phyloP scores from a whole-genome alignment of 371 early-diverging fungal genomes.

The Chytridium lagenaria region DNA sequence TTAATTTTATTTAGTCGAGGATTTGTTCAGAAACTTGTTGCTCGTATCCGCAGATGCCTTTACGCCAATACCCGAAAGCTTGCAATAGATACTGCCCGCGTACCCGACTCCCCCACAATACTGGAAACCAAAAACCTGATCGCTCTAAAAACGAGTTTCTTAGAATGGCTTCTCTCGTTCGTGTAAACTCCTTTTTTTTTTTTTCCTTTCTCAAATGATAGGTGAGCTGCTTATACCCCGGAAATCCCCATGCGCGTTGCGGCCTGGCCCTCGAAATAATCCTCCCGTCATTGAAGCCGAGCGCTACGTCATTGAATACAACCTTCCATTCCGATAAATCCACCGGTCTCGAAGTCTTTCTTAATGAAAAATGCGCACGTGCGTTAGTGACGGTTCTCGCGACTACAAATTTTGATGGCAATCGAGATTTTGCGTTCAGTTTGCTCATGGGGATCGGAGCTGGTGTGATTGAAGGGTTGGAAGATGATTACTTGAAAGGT shows the following conservation, averaged over 20 bases:
- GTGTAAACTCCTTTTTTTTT: background rate
- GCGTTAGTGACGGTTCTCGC: background rate
- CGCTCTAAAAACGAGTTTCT: background rate
- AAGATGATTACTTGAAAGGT: background rate
- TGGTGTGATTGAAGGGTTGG: constrained; percentile 35
- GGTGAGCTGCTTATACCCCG: background rate
- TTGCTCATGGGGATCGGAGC: constrained; percentile 30
- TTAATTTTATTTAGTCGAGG: constrained; percentile 2
- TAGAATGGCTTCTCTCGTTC: background rate
- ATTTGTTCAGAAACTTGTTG: constrained; percentile 36
- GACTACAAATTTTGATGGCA: constrained; percentile 35
- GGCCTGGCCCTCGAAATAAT: background rate
- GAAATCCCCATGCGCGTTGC: background rate
- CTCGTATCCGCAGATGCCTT: constrained; percentile 39
- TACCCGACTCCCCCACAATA: background rate
- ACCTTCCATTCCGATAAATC: background rate
- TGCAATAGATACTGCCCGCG: background rate
- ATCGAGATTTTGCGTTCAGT: constrained; percentile 32
- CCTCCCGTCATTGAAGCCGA: background rate
- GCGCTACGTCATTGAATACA: background rate
- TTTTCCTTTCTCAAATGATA: background rate
- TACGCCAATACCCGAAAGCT: constrained; percentile 41
- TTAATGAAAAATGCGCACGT: background rate
- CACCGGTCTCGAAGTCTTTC: background rate
- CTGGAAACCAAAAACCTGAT: background rate